Conservation (phyloP, 352 stramenopile genomes). For the Phytophthora hybrid region DNA sequence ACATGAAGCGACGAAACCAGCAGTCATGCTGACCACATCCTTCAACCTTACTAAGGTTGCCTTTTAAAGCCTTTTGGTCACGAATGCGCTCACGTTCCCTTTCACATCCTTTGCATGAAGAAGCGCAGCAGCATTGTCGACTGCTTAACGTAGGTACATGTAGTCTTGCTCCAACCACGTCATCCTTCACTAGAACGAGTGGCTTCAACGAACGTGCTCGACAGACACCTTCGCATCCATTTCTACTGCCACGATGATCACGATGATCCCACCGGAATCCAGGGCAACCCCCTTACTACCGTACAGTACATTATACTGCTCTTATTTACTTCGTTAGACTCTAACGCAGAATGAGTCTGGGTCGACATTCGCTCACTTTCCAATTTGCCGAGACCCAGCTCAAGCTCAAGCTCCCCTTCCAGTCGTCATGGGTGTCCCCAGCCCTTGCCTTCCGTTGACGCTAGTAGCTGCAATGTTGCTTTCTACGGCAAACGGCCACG, state of each 20-base stretch:
- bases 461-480: slow-evolving; percentile 21
- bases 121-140: slow-evolving; percentile 21
- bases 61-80: not conserved
- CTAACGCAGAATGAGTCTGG: not conserved
- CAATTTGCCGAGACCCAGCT: slow-evolving; percentile 16
- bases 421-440: slow-evolving; percentile 19
- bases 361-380: not conserved
- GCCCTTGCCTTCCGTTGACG: slow-evolving; percentile 1
- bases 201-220: slow-evolving; percentile 10
- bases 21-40: slow-evolving; percentile 24
- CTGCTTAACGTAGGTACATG: slow-evolving; percentile 3
- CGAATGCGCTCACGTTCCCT: slow-evolving; percentile 4
- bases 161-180: not conserved
- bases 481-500: slow-evolving; percentile 29
- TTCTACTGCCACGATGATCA: slow-evolving; percentile 8
- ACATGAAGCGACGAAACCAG: slow-evolving; percentile 24
- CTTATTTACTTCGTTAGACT: not conserved
- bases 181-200: not conserved
- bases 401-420: not conserved
- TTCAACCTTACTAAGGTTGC: slow-evolving; percentile 2
- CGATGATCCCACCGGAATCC: slow-evolving; percentile 9
- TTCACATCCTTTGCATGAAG: slow-evolving; percentile 28
- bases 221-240: slow-evolving; percentile 15
- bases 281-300: not conserved
- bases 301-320: not conserved